Evolutionary conservation across 352 stramenopile genomes (phyloP).

Genomic region (Phytophthora tentaculata): DNA sequence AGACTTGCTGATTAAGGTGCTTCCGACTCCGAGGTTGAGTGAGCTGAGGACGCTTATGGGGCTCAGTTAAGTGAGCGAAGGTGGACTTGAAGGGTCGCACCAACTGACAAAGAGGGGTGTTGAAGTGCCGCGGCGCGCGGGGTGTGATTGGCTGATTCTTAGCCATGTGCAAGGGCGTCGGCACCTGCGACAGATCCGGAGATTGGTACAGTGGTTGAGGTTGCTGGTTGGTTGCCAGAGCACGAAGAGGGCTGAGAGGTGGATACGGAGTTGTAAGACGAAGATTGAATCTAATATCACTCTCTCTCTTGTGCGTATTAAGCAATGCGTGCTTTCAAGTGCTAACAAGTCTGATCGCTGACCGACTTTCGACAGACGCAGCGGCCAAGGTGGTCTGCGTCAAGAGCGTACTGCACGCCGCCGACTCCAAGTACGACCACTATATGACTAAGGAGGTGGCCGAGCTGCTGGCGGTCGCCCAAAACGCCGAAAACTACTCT

Average conservation of each 20-base stretch:
- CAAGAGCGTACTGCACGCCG: slow-evolving; percentile 79
- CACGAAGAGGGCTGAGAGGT: background rate
- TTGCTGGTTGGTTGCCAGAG: background rate
- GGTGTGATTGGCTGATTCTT: background rate
- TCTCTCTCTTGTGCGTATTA: background rate
- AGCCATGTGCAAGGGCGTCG: background rate
- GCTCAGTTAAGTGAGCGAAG: background rate
- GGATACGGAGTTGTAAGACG: background rate
- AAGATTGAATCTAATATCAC: background rate
- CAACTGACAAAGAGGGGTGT: background rate
- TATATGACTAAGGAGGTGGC: slow-evolving; percentile 88
- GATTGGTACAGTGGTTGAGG: background rate
- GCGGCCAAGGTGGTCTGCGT: slow-evolving; percentile 85
- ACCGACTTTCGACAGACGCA: slow-evolving; percentile 16
- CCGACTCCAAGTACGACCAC: slow-evolving; percentile 91
- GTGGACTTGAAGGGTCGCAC: background rate
- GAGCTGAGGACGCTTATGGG: background rate
- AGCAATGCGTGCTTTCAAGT: too few species aligned
- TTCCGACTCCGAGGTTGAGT: background rate
- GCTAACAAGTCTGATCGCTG: too few species aligned
- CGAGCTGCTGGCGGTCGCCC: slow-evolving; percentile 70
- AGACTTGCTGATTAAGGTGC: background rate
- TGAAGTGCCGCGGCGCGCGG: background rate
- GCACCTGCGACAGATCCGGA: background rate
- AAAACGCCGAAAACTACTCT: slow-evolving; percentile 75